Evolutionary conservation across 2,329 filamentous ascomycete genomes (phyloP).

Genomic region (Chaetomium sp.): DNA sequence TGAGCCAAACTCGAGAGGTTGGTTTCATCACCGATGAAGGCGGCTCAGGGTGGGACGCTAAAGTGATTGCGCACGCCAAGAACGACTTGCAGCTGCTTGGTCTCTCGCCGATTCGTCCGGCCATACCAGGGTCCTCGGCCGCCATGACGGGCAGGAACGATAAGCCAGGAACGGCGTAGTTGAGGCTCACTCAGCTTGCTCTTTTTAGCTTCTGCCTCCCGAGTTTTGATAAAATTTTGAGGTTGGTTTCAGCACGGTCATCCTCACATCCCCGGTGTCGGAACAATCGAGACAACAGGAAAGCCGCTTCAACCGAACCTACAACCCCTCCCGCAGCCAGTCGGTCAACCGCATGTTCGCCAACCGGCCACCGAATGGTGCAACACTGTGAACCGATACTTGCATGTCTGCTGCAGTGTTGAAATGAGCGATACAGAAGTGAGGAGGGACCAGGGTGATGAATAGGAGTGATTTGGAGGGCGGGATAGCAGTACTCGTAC

Average conservation of each 20-base stretch:
- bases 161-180: neutral
- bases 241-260: neutral
- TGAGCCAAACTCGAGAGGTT: constrained; percentile 7
- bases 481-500: neutral
- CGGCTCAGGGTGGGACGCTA: neutral
- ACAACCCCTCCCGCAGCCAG: neutral
- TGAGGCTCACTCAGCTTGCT: neutral
- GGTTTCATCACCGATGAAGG: constrained; percentile 1
- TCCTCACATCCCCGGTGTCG: neutral
- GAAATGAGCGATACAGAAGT: neutral
- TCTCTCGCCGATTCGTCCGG: neutral
- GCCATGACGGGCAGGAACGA: neutral
- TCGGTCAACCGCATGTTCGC: neutral
- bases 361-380: neutral
- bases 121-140: neutral
- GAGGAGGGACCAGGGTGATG: neutral
- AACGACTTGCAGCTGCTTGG: neutral
- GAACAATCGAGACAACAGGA: neutral
- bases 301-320: neutral
- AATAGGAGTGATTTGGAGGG: neutral
- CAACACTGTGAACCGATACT: neutral
- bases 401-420: neutral
- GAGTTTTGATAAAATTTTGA: neutral
- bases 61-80: constrained; percentile 22
- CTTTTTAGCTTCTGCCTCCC: neutral